Percentiles rank a stretch among this genome's conserved stretches.
Evolutionary conservation across 2,329 filamentous ascomycete genomes (phyloP).

Genomic region (Colletotrichum graminicola): DNA sequence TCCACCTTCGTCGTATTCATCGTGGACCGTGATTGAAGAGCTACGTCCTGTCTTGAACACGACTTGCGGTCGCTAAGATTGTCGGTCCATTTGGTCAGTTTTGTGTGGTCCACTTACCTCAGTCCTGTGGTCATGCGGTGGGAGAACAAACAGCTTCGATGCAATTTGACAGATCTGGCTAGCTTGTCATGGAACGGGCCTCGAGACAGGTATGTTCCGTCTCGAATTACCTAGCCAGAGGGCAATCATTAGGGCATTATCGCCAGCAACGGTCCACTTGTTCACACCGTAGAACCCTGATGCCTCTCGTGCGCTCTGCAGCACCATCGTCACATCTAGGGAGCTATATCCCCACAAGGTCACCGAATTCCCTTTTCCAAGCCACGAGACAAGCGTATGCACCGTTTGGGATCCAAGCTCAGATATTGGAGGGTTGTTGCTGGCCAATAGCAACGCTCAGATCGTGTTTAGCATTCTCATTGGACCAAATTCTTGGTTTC

Average conservation of each 20-base stretch:
- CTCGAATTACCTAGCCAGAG: background rate
- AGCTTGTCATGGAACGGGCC: constrained; percentile 35
- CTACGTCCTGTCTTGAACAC: constrained; percentile 7
- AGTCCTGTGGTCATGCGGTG: constrained; percentile 23
- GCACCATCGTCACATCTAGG: background rate
- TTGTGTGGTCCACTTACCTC: constrained; percentile 8
- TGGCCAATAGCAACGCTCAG: constrained; percentile 50
- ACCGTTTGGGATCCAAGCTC: constrained; percentile 3
- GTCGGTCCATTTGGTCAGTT: constrained; percentile 20
- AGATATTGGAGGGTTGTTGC: background rate
- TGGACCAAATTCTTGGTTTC: constrained; percentile 54
- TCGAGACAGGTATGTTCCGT: background rate
- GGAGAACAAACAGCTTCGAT: constrained; percentile 23
- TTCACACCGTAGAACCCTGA: constrained; percentile 1
- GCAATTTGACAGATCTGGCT: constrained; percentile 35
- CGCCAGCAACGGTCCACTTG: constrained; percentile 18
- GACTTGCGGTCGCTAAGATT: constrained; percentile 24
- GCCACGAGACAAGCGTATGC: constrained; percentile 25
- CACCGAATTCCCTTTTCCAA: constrained; percentile 11
- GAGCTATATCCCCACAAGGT: constrained; percentile 15
- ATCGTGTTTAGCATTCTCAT: constrained; percentile 47
- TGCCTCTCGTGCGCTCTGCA: constrained; percentile 4
- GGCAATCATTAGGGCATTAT: constrained; percentile 18
- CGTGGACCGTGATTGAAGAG: constrained; percentile 21
- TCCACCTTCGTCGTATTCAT: constrained; percentile 32